Percentiles rank a stretch among this genome's conserved stretches.
These are phyloP conservation scores for Candida hispaniensis DNA, from an alignment of 805 yeast genomes.

Conservation along the genomic window DNA sequence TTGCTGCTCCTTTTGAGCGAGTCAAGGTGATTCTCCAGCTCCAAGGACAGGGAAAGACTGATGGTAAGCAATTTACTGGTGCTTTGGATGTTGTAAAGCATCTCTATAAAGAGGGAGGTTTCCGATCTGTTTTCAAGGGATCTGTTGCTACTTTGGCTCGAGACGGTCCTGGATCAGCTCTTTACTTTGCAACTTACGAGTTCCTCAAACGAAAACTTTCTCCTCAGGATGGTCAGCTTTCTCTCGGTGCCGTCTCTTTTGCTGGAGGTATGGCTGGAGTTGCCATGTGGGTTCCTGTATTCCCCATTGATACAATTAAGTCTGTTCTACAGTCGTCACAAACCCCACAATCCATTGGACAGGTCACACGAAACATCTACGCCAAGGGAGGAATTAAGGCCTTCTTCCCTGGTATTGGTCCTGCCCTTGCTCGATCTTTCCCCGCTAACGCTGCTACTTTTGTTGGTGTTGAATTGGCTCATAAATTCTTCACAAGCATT, in stretches of 20 bases:
- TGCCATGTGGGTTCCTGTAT: slow-evolving; percentile 91
- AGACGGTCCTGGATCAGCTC: slow-evolving; percentile 96
- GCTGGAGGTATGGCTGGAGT: slow-evolving; percentile 97
- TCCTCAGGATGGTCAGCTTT: slow-evolving; percentile 45
- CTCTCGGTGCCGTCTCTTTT: slow-evolving; percentile 62
- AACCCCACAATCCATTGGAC: slow-evolving; percentile 40
- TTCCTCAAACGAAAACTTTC: slow-evolving; percentile 55
- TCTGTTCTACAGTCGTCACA: slow-evolving; percentile 64
- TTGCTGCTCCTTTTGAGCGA: slow-evolving; percentile 97
- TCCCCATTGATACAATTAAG: slow-evolving; percentile 94
- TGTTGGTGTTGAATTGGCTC: slow-evolving; percentile 83
- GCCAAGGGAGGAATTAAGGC: slow-evolving; percentile 72
- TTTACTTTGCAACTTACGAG: slow-evolving; percentile 92
- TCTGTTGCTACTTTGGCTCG: slow-evolving; percentile 86
- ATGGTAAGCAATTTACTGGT: slow-evolving; percentile 31
- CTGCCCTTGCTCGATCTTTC: slow-evolving; percentile 87
- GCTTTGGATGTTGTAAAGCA: slow-evolving; percentile 53
- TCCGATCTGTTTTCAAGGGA: slow-evolving; percentile 79
- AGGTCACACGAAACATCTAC: slow-evolving; percentile 61
- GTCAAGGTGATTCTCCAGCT: slow-evolving; percentile 89
- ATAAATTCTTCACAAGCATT: slow-evolving; percentile 26
- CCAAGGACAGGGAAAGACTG: slow-evolving; percentile 41
- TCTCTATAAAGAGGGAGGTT: slow-evolving; percentile 70
- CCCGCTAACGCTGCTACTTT: slow-evolving; percentile 99
- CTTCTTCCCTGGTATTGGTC: slow-evolving; percentile 96